phyloP scores from a whole-genome alignment of 1,139 yeast genomes.

The Geotrichum candidum region DNA sequence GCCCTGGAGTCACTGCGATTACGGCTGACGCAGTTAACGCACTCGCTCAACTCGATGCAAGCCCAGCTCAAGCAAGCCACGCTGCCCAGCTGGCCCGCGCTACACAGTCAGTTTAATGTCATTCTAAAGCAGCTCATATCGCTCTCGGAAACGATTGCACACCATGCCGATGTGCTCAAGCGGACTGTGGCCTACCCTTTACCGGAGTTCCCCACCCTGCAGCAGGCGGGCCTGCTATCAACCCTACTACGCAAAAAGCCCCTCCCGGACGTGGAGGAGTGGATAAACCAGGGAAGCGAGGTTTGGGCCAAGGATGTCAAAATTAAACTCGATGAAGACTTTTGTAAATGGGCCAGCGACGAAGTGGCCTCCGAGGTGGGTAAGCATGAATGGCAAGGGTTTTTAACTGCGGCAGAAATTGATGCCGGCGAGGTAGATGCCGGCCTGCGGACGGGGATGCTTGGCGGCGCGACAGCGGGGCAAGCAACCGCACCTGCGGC shows the following conservation, averaged over 20 bases:
- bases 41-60: slow-evolving; percentile 33
- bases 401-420: slow-evolving; percentile 48
- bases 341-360: slow-evolving; percentile 55
- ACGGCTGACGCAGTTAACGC: slow-evolving; percentile 48
- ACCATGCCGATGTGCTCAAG: slow-evolving; percentile 52
- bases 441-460: slow-evolving; percentile 16
- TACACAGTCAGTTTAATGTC: slow-evolving; percentile 79
- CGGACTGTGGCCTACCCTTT: slow-evolving; percentile 76
- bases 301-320: slow-evolving; percentile 7
- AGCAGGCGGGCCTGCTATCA: slow-evolving; percentile 74
- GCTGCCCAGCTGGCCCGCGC: slow-evolving; percentile 42
- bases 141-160: slow-evolving; percentile 59
- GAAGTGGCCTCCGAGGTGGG: slow-evolving; percentile 48
- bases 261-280: slow-evolving; percentile 81
- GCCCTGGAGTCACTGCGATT: slow-evolving; percentile 56
- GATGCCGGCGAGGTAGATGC: slow-evolving; percentile 38
- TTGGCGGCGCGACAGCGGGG: slow-evolving; percentile 7
- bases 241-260: slow-evolving; percentile 81
- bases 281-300: slow-evolving; percentile 52
- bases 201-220: slow-evolving; percentile 75
- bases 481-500: background rate
- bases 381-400: slow-evolving; percentile 58
- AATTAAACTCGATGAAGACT: slow-evolving; percentile 18
- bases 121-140: slow-evolving; percentile 75
- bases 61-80: slow-evolving; percentile 34